phyloP scores from a whole-genome alignment of 75 land plant species.

The Adiantum capillusveneris region DNA sequence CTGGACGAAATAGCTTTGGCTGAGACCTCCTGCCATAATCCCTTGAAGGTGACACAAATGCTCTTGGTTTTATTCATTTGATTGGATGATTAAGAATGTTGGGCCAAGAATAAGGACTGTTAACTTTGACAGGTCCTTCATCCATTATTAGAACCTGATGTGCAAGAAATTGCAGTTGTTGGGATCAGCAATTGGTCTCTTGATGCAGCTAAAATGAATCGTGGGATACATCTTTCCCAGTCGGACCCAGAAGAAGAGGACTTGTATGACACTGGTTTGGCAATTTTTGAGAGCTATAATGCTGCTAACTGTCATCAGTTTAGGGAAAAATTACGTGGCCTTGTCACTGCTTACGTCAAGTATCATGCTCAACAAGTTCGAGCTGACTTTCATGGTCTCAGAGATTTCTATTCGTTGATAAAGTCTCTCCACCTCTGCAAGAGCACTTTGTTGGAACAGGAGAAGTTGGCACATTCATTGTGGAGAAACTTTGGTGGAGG shows the following conservation, averaged over 20 bases:
- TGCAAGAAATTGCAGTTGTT: conserved; percentile 20
- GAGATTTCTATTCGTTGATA: conserved; percentile 20
- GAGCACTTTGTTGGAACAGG: conserved; percentile 7
- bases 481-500: conserved; percentile 25
- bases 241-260: conserved; percentile 20
- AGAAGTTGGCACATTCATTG: conserved; percentile 11
- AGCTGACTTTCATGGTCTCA: conserved; percentile 21
- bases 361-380: conserved; percentile 11
- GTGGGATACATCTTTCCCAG: conserved; percentile 23
- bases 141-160: conserved; percentile 22
- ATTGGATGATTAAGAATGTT: background rate
- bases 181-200: conserved; percentile 27
- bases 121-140: conserved; percentile 14
- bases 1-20: conserved; percentile 26
- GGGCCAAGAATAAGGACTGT: too few relatives aligned
- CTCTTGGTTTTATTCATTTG: too few relatives aligned
- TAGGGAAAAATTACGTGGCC: background rate
- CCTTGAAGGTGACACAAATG: conserved; percentile 19
- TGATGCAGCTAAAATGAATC: conserved; percentile 30
- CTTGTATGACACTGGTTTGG: conserved; percentile 13
- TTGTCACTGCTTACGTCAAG: conserved; percentile 11
- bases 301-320: background rate
- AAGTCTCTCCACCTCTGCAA: conserved; percentile 5
- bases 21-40: conserved; percentile 23
- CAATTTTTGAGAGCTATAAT: conserved; percentile 5